Conservation (phyloP, 2,329 filamentous ascomycete genomes). For the Fusarium dlaminii region DNA sequence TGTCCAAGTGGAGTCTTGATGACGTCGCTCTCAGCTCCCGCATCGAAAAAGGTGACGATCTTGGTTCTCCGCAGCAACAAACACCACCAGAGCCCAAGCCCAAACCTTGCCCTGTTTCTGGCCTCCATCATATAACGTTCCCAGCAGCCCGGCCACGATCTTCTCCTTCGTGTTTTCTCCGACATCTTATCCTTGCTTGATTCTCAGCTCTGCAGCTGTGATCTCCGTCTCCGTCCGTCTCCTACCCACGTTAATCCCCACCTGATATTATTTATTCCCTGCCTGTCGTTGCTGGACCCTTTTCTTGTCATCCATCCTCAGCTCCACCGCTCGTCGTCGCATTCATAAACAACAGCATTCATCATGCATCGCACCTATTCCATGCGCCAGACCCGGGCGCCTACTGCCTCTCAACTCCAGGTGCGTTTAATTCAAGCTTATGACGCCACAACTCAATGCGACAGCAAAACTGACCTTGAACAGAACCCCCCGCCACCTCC, state of each 20-base stretch:
- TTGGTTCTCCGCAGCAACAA: constrained; percentile 45
- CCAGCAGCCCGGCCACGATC: constrained; percentile 36
- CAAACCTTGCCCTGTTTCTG: constrained; percentile 33
- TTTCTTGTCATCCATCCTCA: constrained; percentile 20
- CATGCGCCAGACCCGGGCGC: constrained; percentile 96
- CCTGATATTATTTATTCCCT: constrained; percentile 33
- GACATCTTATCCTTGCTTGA: constrained; percentile 38
- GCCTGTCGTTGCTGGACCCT: constrained; percentile 22
- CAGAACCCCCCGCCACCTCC: constrained; percentile 92
- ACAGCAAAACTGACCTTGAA: constrained; percentile 10
- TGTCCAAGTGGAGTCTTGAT: constrained; percentile 38
- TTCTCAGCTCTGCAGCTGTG: constrained; percentile 30
- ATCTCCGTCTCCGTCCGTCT: not conserved
- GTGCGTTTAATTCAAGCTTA: constrained; percentile 48
- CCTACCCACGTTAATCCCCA: constrained; percentile 33
- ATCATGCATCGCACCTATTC: constrained; percentile 98
- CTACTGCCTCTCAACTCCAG: constrained; percentile 83
- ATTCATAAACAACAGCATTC: constrained; percentile 35
- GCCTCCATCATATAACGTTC: constrained; percentile 42
- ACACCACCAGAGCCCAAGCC: constrained; percentile 28
- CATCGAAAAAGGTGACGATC: constrained; percentile 41
- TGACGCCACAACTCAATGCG: not conserved
- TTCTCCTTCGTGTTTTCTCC: constrained; percentile 20
- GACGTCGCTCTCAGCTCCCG: constrained; percentile 41
- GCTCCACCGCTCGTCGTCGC: constrained; percentile 38